Evolutionary conservation across 2,329 filamentous ascomycete genomes (phyloP).

Genomic region (Trichoderma atrobrunneum): DNA sequence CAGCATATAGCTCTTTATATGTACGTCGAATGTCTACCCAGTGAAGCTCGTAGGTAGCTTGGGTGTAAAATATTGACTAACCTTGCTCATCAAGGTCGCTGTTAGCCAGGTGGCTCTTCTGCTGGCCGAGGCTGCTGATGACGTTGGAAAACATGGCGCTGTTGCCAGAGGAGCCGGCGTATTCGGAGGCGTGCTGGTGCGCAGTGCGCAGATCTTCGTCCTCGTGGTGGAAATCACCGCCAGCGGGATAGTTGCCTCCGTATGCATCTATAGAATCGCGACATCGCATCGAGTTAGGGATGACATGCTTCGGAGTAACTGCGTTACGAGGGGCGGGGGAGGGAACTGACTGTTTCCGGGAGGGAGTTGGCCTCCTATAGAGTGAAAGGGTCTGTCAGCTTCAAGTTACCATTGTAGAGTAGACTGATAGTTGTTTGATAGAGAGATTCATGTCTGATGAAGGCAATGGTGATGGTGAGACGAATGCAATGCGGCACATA

Average conservation of each 20-base stretch:
- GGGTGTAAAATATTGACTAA: conserved; percentile 26
- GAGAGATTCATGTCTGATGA: conserved; percentile 15
- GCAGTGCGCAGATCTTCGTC: conserved; percentile 49
- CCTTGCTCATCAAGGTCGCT: conserved; percentile 52
- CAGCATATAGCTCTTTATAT: background rate
- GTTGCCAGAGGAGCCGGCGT: conserved; percentile 47
- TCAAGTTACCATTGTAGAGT: background rate
- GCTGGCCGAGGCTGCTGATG: conserved; percentile 47
- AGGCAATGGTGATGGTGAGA: conserved; percentile 16
- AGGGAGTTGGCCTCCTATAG: conserved; percentile 12
- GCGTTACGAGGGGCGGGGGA: background rate
- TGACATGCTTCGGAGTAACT: background rate
- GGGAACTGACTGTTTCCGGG: conserved; percentile 23
- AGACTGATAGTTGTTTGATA: background rate
- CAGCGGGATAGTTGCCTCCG: conserved; percentile 23
- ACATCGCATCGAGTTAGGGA: background rate
- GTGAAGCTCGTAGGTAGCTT: background rate
- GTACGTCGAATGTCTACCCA: background rate
- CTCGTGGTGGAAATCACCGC: conserved; percentile 40
- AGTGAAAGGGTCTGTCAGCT: background rate
- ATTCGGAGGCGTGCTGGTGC: conserved; percentile 46
- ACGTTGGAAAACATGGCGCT: conserved; percentile 49
- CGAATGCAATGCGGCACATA: background rate
- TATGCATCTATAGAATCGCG: conserved; percentile 18
- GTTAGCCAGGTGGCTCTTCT: conserved; percentile 47